A percentile compares a stretch with the other conserved stretches of the same genome.
Evolutionary conservation across 768 basidiomycete genomes (phyloP).

Genomic region (Mycena haematopus): DNA sequence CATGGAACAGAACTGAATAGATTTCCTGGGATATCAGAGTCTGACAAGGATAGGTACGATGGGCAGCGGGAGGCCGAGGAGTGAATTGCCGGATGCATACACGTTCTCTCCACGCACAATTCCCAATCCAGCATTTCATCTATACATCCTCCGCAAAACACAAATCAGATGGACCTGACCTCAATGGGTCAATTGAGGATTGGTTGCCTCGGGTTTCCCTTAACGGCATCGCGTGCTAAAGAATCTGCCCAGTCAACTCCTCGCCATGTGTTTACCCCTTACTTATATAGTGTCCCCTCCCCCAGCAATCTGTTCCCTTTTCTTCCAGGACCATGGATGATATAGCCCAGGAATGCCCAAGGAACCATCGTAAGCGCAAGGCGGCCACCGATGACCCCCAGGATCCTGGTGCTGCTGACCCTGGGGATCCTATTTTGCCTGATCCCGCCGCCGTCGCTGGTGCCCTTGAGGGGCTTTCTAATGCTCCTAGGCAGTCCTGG

Average conservation of each 20-base stretch:
- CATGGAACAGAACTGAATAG: slow-evolving; percentile 13
- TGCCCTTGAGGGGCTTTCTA: background rate
- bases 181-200: background rate
- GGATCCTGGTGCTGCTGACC: slow-evolving; percentile 35
- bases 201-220: slow-evolving; percentile 19
- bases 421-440: slow-evolving; percentile 44
- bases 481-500: slow-evolving; percentile 51
- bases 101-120: slow-evolving; percentile 8
- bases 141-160: too few relatives aligned
- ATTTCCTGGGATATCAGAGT: background rate
- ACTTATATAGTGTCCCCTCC: slow-evolving; percentile 42
- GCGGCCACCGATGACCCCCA: slow-evolving; percentile 57
- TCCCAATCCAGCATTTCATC: background rate
- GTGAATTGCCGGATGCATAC: background rate
- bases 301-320: slow-evolving; percentile 34
- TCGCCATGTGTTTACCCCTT: slow-evolving; percentile 41
- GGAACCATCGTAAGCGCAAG: slow-evolving; percentile 73
- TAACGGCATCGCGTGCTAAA: slow-evolving; percentile 25
- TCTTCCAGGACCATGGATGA: slow-evolving; percentile 58
- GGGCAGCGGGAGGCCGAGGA: slow-evolving; percentile 1
- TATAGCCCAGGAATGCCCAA: slow-evolving; percentile 58
- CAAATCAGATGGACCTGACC: slow-evolving; percentile 16
- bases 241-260: slow-evolving; percentile 1
- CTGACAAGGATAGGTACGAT: slow-evolving; percentile 15
- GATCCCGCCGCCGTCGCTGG: slow-evolving; percentile 29